Evolutionary conservation across 1,284 basidiomycete species (phyloP), one percentile per base, ranked within the genome.

Genomic region (Hypsizygus ulmarius): DNA sequence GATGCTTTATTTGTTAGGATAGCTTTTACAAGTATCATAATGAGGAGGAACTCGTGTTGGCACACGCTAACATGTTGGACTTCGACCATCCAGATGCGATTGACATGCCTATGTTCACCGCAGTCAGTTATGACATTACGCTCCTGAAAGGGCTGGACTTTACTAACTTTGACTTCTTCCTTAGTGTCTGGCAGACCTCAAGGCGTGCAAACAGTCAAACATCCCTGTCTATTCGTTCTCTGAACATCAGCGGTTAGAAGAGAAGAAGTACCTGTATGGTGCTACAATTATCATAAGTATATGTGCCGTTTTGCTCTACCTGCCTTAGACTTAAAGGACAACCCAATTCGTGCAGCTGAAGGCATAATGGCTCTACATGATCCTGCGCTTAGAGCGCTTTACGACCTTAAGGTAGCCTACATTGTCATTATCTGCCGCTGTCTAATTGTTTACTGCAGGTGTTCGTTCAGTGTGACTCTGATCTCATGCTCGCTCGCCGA

Each of bases 141-240:
- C 32, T 33, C 16, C 9, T 39, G 37, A 15, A 36, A 16, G 19
- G 29, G 25, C 30, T 45, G 34, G 15, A n/a, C 39, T 37, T 30
- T 18, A 14, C 33, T 44, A 47, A 6, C 28, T 28, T 18, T 41
- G 10, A 45, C 43, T 39, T 44, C 7, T 50, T 12, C n/a, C 32
- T 21, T 55, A 96, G 85, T 96, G 93, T 64, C 68, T 97, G 38
- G 68, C 78, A 21, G 91, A 95, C 60, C 69, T 98, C 51, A 97
- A 95, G 66, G 74, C 81, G 5, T 90, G 91, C 60, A 81, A 71
- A 54, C 89, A 90, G 64, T 81, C 84, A 0, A 88, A 90, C 60
- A 93, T 97, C 47, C 95, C 96, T 0, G 82, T 96, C 7, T 99
- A 99, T 67, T 96, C 93, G 1, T 99, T 99, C 65, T 77, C 81